These are phyloP conservation scores for Lolium perenne DNA, from an alignment of 176 grass and related monocot species.

Conservation along the genomic window DNA sequence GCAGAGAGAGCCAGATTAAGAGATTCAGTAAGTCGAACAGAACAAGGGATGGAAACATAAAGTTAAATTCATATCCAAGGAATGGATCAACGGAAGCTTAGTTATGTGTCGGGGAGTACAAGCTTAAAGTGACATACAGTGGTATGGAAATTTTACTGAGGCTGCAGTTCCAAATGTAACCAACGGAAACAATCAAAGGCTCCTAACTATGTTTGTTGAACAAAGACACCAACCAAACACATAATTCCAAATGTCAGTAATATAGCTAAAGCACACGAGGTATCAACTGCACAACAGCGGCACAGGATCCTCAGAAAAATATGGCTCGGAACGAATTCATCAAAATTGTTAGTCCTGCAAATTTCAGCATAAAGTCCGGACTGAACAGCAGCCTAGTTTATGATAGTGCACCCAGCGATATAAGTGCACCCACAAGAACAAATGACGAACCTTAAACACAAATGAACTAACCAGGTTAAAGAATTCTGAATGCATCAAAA, in stretches of 20 bases:
- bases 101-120: background rate
- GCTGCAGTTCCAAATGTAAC: background rate
- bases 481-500: background rate
- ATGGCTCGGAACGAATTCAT: background rate
- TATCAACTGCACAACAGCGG: background rate
- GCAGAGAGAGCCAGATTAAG: background rate
- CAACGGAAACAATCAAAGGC: background rate
- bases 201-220: background rate
- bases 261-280: background rate
- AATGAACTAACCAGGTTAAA: background rate
- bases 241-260: background rate
- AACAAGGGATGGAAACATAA: background rate
- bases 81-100: background rate
- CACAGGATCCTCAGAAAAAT: background rate
- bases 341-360: background rate
- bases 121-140: background rate
- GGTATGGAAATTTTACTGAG: background rate
- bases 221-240: background rate
- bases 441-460: background rate
- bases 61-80: background rate
- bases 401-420: background rate
- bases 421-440: background rate
- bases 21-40: background rate
- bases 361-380: background rate
- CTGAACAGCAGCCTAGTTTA: background rate